Evolutionary conservation across 805 yeast species (phyloP), one percentile per base, ranked within the genome.

Genomic region (Debaryomyces maramus): DNA sequence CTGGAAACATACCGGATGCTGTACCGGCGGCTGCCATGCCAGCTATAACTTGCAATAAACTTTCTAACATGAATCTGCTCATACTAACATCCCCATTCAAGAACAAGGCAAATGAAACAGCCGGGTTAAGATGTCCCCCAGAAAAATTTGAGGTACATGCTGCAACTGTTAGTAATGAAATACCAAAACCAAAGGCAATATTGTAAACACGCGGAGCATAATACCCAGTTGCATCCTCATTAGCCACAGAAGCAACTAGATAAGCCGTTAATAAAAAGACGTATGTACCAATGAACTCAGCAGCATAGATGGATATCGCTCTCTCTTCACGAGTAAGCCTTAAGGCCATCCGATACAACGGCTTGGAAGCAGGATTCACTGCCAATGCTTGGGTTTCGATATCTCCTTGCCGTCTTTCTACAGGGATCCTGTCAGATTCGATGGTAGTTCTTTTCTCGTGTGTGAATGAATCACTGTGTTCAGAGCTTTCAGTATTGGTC

Each of bases 21-120:
- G 88, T 91, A 62, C 88, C 95, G 41, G 91, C 95, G 41, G 96
- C 96, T 54, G 88, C 88, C 82, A 88, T 83, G 64, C 95, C 95
- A 38, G 85, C 95, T 60, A 86, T 64, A 56, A 87, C 60, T 69
- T 88, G 95, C 29, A 90, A 51, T 39, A 82, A 33, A 63, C 78
- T 65, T 81, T 83, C 79, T 41, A 84, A 60, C 16, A 70, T 61
- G 50, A 85, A 90, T 62, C 93, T 79, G 22, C 83, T 45, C 40
- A 89, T 88, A 30, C 88, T 76, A 44, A 85, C 74, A 40, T 88
- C 91, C 47, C 85, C 76, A 15, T 86, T 83, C 32, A 85, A 66
- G n/a, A 80, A 75, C 57, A 88, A 69, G 20, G 89, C 69, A 29
- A 86, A 70, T 16, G 95, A 83, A 30, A 88, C 95, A 36, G 93